Base-by-base conservation (phyloP, 2,329 filamentous ascomycete species). In the Diaporthe sp. region DNA sequence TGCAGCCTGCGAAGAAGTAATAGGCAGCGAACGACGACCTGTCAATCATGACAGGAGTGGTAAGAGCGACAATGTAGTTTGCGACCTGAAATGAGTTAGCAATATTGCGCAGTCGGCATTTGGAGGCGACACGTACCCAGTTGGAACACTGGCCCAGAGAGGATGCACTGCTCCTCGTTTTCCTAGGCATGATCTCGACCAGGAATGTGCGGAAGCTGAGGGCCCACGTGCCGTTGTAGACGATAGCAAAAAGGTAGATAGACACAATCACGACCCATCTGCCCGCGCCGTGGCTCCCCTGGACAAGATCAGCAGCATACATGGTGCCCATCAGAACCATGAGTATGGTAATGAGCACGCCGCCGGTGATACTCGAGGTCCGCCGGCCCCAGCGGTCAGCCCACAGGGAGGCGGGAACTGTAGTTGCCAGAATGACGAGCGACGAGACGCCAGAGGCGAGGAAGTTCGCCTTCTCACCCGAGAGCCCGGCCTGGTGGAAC, bases 361-460 rank as follows among this genome's bases (percentile, higher is more conserved):
- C 91, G 66, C 87, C 90, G 0, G 85, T 79, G 7, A 92, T 83
- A 13, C 88, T 87, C 1, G 86, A 88, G 8, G 85, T 86, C 8
- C 89, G 85, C 2, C 90, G 85, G 0, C 89, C 89, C 86, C 89
- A 91, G 55, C 81, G 81, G 76, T 92, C 90, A 0, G 89, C 88
- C 65, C 87, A 86, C 2, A 90, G 81, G 2, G 88, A 84, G 0
- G 88, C 89, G 0, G 89, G 88, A 2, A 92, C 84, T 0, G 88
- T 90, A 22, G 86, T 84, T 9, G 83, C 84, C 25, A 92, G 84
- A 74, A 91, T 91, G 4, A 89, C 84, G 2, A 92, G 80, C 0
- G 88, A 89, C 0, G 89, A 90, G 10, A 92, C 84, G 0, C 90
- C 90, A 0, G 90, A 91, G 0, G 90, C 90, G 17, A 92, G 82